Evolutionary conservation across 192 early-diverging fungal species (phyloP).

Genomic region (Backusella westeae): DNA sequence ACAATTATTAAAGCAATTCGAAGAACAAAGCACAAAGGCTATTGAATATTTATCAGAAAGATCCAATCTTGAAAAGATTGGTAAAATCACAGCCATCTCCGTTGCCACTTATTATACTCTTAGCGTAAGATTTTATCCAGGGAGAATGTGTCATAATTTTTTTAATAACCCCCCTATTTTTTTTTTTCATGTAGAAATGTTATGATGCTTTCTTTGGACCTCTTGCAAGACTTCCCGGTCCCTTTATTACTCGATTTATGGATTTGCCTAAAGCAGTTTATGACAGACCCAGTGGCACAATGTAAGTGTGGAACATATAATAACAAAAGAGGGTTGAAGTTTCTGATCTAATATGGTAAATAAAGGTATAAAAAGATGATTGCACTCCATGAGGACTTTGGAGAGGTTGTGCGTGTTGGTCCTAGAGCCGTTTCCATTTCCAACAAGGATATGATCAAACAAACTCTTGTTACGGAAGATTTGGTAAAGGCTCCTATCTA

Average conservation of each 20-base stretch:
- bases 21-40: background rate
- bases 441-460: constrained; percentile 41
- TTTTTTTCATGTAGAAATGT: constrained; percentile 12
- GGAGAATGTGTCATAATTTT: background rate
- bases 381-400: constrained; percentile 35
- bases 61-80: constrained; percentile 5
- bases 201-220: constrained; percentile 27
- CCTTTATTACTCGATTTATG: constrained; percentile 22
- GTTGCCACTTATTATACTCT: background rate
- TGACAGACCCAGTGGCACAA: constrained; percentile 16
- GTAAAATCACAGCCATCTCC: constrained; percentile 1
- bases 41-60: background rate
- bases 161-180: background rate
- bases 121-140: background rate
- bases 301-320: background rate
- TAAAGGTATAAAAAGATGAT: constrained; percentile 12
- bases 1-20: background rate
- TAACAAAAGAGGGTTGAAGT: too few relatives aligned
- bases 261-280: background rate
- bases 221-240: constrained; percentile 20
- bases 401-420: constrained; percentile 37
- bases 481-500: constrained; percentile 10
- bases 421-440: constrained; percentile 35
- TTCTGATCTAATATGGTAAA: background rate
- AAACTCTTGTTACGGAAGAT: constrained; percentile 29